These are phyloP conservation scores for Picochlorum sp. DNA, from an alignment of 139 green algal genomes.

Conservation along the genomic window DNA sequence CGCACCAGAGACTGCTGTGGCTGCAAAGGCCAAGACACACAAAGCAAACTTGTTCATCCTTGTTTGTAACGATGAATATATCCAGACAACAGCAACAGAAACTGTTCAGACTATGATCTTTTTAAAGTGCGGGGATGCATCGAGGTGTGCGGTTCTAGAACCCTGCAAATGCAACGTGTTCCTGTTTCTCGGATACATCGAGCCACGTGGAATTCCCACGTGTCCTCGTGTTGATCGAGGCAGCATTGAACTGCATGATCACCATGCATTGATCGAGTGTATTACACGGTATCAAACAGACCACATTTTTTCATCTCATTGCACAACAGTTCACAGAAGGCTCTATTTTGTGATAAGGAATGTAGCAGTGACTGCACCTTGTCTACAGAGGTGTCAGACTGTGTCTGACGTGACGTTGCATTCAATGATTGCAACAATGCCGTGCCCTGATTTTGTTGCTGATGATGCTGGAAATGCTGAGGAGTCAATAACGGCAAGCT, in stretches of 20 bases:
- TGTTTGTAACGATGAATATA: too few relatives aligned
- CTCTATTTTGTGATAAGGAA: constrained; percentile 22
- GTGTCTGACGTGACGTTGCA: not conserved
- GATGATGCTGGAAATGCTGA: constrained; percentile 24
- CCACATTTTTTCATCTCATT: constrained; percentile 17
- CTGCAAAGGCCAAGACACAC: too few relatives aligned
- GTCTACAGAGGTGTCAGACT: not conserved
- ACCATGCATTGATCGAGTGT: not conserved
- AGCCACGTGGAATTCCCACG: too few relatives aligned
- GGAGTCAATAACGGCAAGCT: constrained; percentile 33
- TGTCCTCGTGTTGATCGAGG: too few relatives aligned
- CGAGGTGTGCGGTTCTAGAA: too few relatives aligned
- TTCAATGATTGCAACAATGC: not conserved
- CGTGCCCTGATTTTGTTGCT: not conserved
- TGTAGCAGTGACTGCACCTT: constrained; percentile 19
- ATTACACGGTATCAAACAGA: not conserved
- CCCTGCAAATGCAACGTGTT: too few relatives aligned
- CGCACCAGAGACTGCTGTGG: too few relatives aligned
- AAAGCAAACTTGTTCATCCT: too few relatives aligned
- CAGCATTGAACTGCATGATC: not conserved
- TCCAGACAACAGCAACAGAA: too few relatives aligned
- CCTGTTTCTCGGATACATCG: too few relatives aligned
- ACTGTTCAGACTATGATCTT: too few relatives aligned
- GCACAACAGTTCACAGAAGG: constrained; percentile 16
- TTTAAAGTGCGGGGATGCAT: too few relatives aligned